A percentile compares a stretch with the other conserved stretches of the same genome.
phyloP scores from a whole-genome alignment of 2,329 filamentous ascomycete species.

The Emmonsiellopsis sp. region DNA sequence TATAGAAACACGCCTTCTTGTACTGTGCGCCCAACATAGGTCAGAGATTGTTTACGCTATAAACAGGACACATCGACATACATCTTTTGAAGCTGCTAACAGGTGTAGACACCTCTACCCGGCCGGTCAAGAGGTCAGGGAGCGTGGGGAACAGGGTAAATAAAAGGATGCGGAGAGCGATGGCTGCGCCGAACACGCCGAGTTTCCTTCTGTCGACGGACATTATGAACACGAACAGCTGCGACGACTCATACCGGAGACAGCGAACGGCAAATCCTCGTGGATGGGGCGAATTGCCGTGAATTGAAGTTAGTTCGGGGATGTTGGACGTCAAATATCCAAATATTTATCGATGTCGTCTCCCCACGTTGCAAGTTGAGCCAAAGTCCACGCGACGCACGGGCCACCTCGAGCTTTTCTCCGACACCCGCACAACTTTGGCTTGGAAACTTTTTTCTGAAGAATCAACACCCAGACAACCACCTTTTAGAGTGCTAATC shows the following conservation, averaged over 20 bases:
- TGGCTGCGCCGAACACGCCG: conserved; percentile 65
- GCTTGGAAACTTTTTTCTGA: conserved; percentile 27
- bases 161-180: conserved; percentile 68
- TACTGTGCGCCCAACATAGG: conserved; percentile 44
- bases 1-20: conserved; percentile 96
- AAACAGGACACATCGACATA: conserved; percentile 39
- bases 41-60: neutral
- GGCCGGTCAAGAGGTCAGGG: conserved; percentile 74
- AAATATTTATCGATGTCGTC: neutral
- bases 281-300: neutral
- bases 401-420: conserved; percentile 12
- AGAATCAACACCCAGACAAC: neutral
- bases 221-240: conserved; percentile 29
- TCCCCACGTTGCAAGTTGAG: neutral
- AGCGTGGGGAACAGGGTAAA: conserved; percentile 74
- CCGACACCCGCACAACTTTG: conserved; percentile 19
- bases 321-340: neutral
- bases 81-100: conserved; percentile 96
- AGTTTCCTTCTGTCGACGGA: conserved; percentile 50
- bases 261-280: neutral
- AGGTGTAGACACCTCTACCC: conserved; percentile 93
- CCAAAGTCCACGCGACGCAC: conserved; percentile 5
- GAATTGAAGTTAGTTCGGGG: neutral
- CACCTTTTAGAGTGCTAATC: neutral
- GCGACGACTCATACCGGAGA: neutral